Evolutionary conservation across 2,329 filamentous ascomycete species (phyloP), one percentile per base, ranked within the genome.

Genomic region (Penicillium sclerotigenum): DNA sequence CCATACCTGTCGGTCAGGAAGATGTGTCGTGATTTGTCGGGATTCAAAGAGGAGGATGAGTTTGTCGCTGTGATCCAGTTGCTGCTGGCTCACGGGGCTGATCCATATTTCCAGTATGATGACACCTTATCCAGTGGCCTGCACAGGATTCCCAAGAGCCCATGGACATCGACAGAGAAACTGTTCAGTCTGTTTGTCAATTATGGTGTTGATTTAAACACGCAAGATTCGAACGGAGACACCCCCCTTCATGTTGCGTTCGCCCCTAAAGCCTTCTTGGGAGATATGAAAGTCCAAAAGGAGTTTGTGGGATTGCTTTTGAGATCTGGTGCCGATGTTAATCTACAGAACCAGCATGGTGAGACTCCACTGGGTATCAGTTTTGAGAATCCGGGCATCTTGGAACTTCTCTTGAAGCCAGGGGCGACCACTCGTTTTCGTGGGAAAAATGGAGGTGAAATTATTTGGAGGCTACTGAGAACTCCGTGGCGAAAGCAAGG

Each of bases 11-110:
- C 16, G n/a, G 1, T 2, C 8, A 36, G 8, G 3, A 7, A 8
- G 31, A 1, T 33, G 7, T 8, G 2, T 13, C 2, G 1, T 4
- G 13, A 13, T 13, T 5, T 2, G 2, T 11, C 3, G 5, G 11
- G 5, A 2, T 11, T 3, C 34, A 18, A 42, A 6, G 16, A 1
- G 5, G 24, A 42, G 2, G 4, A 14, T 14, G 37, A 42, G 20
- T n/a, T 18, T 24, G 1, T 22, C 1, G 14, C 28, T 33, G 28
- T 42, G 18, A 42, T 34, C 10, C 13, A 26, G 10, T 11, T 50
- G 28, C 20, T 50, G 6, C 18, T 50, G 11, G 26, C 24, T 24
- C 20, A 31, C 10, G 47, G 47, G 6, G 47, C 28, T n/a, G 26
- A 42, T 42, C 28, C 10, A 14, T 1, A 26, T 33, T 42, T 33